These are phyloP conservation scores for Claviceps fusiformis DNA, from an alignment of 2,329 filamentous ascomycete genomes.

Conservation along the genomic window DNA sequence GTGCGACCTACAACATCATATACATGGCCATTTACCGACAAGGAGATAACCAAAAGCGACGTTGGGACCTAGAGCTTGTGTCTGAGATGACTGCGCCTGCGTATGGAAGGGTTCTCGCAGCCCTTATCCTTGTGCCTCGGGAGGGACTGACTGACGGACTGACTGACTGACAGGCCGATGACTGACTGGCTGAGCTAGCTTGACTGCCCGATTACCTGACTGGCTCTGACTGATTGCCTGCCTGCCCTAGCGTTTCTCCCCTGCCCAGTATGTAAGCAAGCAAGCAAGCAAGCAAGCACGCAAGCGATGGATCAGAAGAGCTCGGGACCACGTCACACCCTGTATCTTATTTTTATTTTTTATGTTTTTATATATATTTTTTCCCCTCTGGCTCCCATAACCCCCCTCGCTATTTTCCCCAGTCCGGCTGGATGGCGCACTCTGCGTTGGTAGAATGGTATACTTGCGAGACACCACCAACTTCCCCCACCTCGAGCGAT, in stretches of 20 bases:
- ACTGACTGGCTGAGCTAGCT: too few relatives aligned
- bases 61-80: not conserved
- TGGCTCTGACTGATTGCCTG: not conserved
- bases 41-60: slow-evolving; percentile 2
- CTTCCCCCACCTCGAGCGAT: slow-evolving; percentile 3
- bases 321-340: not conserved
- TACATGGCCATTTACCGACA: slow-evolving; percentile 3
- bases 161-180: not conserved
- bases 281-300: not conserved
- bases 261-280: not conserved
- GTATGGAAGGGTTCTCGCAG: not conserved
- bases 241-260: not conserved
- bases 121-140: slow-evolving; percentile 1
- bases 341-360: too few relatives aligned
- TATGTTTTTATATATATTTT: not conserved
- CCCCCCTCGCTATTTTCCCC: slow-evolving; percentile 1
- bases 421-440: not conserved
- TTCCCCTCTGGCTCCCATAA: not conserved
- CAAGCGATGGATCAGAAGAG: not conserved
- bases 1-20: slow-evolving; percentile 2
- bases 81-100: slow-evolving; percentile 2
- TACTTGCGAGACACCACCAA: slow-evolving; percentile 8
- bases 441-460: slow-evolving; percentile 4
- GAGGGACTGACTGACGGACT: not conserved
- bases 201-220: too few relatives aligned